These are phyloP conservation scores for Thyridium curvatum DNA, from an alignment of 2,329 filamentous ascomycete species.

Conservation along the genomic window DNA sequence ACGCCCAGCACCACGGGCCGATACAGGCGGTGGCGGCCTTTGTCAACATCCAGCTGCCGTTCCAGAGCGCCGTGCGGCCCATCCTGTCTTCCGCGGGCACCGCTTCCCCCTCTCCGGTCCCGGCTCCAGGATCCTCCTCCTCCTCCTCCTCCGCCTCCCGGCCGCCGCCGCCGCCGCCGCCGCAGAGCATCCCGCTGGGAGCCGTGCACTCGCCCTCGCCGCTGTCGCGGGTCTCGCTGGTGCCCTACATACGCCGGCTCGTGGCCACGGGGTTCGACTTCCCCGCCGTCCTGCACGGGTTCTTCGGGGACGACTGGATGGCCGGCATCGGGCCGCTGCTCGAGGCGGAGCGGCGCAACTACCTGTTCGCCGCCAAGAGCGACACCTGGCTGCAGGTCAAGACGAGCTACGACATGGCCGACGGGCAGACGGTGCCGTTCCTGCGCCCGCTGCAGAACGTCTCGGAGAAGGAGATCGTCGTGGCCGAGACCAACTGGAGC, in stretches of 20 bases:
- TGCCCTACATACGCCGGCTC: slow-evolving; percentile 85
- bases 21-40: slow-evolving; percentile 87
- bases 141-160: slow-evolving; percentile 20
- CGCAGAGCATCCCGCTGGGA: slow-evolving; percentile 11
- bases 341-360: slow-evolving; percentile 87
- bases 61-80: slow-evolving; percentile 56
- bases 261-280: slow-evolving; percentile 89
- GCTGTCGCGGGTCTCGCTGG: slow-evolving; percentile 53
- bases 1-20: slow-evolving; percentile 74
- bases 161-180: slow-evolving; percentile 19
- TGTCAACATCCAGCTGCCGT: slow-evolving; percentile 87
- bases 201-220: slow-evolving; percentile 13
- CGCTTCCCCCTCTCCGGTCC: slow-evolving; percentile 24
- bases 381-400: slow-evolving; percentile 87
- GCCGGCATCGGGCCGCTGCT: slow-evolving; percentile 75
- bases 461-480: slow-evolving; percentile 72
- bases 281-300: slow-evolving; percentile 80
- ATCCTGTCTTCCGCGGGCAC: slow-evolving; percentile 30
- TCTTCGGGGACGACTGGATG: slow-evolving; percentile 92
- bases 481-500: slow-evolving; percentile 81
- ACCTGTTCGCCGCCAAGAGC: slow-evolving; percentile 90
- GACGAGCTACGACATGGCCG: slow-evolving; percentile 80
- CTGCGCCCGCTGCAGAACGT: slow-evolving; percentile 74
- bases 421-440: slow-evolving; percentile 81
- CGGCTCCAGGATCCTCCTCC: slow-evolving; percentile 14